Percentiles rank a stretch among this genome's conserved stretches.
Evolutionary conservation across 1,139 yeast species (phyloP).

Genomic region (Suhomyces ambrosiae): DNA sequence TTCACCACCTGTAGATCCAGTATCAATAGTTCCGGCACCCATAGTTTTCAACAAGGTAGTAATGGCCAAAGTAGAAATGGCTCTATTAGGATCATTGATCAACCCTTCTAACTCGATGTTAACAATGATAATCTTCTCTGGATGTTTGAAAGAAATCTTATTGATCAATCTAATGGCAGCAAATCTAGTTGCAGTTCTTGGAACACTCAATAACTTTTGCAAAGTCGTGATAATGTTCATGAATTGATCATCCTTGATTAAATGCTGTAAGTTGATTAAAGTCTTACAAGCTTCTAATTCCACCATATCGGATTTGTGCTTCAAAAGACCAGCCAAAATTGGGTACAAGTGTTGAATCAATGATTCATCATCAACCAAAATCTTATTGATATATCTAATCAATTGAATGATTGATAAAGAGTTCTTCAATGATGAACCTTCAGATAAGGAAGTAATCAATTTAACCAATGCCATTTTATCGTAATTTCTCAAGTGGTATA

Average conservation of each 20-base stretch:
- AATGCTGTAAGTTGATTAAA: slow-evolving; percentile 61
- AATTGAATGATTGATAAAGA: slow-evolving; percentile 83
- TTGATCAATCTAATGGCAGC: slow-evolving; percentile 91
- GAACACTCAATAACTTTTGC: slow-evolving; percentile 79
- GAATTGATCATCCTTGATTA: slow-evolving; percentile 63
- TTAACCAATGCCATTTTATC: slow-evolving; percentile 95
- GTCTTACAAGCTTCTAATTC: slow-evolving; percentile 92
- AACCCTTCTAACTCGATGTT: slow-evolving; percentile 83
- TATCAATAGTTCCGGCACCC: slow-evolving; percentile 58
- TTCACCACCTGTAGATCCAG: slow-evolving; percentile 46
- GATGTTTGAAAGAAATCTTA: slow-evolving; percentile 78
- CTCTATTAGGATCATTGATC: slow-evolving; percentile 85
- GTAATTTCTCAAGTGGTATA: slow-evolving; percentile 85
- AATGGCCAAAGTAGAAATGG: slow-evolving; percentile 97
- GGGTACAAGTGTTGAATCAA: slow-evolving; percentile 60
- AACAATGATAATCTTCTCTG: slow-evolving; percentile 70
- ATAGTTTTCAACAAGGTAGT: slow-evolving; percentile 95
- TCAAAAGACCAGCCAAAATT: slow-evolving; percentile 67
- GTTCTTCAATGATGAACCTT: slow-evolving; percentile 62
- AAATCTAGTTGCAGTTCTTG: slow-evolving; percentile 87
- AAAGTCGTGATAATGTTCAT: slow-evolving; percentile 67
- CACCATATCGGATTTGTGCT: slow-evolving; percentile 86
- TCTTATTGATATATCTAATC: slow-evolving; percentile 76
- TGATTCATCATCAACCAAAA: slow-evolving; percentile 61
- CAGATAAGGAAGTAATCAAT: slow-evolving; percentile 78